Evolutionary conservation across 2,329 filamentous ascomycete species (phyloP), one percentile per base, ranked within the genome.

Genomic region (Raffaelea ambrosiae): DNA sequence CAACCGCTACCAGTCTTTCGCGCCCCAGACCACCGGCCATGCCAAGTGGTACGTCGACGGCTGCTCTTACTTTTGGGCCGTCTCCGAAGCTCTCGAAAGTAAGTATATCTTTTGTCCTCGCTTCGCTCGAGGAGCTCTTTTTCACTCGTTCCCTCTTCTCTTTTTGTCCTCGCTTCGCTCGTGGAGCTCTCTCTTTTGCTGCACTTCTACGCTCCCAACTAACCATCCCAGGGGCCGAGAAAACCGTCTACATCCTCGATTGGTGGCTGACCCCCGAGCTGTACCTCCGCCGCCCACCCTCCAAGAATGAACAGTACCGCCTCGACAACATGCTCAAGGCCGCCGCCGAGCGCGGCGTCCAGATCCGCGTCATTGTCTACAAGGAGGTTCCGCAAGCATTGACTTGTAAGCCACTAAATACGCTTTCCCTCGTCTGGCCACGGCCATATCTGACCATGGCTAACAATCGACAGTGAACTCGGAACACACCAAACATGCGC

Each of bases 221-320:
- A 19, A 14, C 29, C n/a, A 21, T 5, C 8, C 2, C 53, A 78
- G 81, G 78, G 58, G 88, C 88, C 3, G 74, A 71, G 54, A 80
- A 91, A 56, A 85, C 77, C 39, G 84, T 95, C 56, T 90, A 85
- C 76, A 94, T 95, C 54, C 69, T 95, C 40, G 87, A 91, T 61
- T 93, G 85, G 88, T 95, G 89, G 88, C 66, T 95, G 54, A 89
- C 83, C 48, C 88, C 90, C 1, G 90, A 95, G 66, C 70, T 96
- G 23, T 95, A 93, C 35, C 18, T 38, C 14, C 35, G 35, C 35
- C 35, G 35, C 7, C 35, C 35, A 8, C 35, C 35, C 7, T 9
- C 35, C 35, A 38, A 38, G 35, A 38, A 38, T 19, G 35, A 38
- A 14, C 35, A 38, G 35, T 38, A 38, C 18, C 35, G 35, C 5